A percentile compares a stretch with the other conserved stretches of the same genome.
Conservation (phyloP, 495 filamentous ascomycete genomes). For the Aspergillus sparsus region DNA sequence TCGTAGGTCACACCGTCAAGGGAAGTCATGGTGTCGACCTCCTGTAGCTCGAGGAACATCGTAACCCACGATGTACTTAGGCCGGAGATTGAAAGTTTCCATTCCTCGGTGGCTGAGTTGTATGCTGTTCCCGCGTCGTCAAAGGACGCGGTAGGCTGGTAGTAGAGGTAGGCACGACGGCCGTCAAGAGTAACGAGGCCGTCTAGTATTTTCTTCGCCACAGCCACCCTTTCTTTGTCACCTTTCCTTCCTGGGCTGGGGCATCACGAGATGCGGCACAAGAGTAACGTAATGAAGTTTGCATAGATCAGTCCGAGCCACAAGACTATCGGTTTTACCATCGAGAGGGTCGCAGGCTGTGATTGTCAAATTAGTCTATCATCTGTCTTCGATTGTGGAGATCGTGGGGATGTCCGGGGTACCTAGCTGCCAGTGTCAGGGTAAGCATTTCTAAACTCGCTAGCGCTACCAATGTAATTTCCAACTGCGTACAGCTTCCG, state of each 20-base stretch:
- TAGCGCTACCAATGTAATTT: too few species aligned
- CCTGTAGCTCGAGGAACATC: slow-evolving; percentile 19
- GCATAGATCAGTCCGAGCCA: slow-evolving; percentile 53
- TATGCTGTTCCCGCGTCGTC: slow-evolving; percentile 46
- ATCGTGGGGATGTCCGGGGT: too few species aligned
- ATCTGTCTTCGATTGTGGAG: too few species aligned
- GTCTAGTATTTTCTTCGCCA: slow-evolving; percentile 42
- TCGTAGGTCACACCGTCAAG: slow-evolving; percentile 52
- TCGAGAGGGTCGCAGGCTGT: slow-evolving; percentile 51
- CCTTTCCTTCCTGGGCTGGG: slow-evolving; percentile 47
- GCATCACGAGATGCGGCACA: slow-evolving; percentile 27
- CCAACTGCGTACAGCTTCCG: too few species aligned
- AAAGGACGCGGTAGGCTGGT: slow-evolving; percentile 43
- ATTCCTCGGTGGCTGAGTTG: slow-evolving; percentile 39
- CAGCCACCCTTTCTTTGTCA: slow-evolving; percentile 40
- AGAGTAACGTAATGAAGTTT: slow-evolving; percentile 43
- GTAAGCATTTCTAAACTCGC: too few species aligned
- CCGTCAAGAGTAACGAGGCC: slow-evolving; percentile 49
- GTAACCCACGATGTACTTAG: slow-evolving; percentile 39
- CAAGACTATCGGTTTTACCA: slow-evolving; percentile 50
- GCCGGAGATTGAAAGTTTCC: slow-evolving; percentile 35
- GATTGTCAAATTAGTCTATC: slow-evolving; percentile 53
- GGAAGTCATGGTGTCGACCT: slow-evolving; percentile 27
- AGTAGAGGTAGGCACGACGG: slow-evolving; percentile 48
- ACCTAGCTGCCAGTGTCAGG: too few species aligned